phyloP scores from a whole-genome alignment of 2,329 filamentous ascomycete species.

The Truncatella angustata region DNA sequence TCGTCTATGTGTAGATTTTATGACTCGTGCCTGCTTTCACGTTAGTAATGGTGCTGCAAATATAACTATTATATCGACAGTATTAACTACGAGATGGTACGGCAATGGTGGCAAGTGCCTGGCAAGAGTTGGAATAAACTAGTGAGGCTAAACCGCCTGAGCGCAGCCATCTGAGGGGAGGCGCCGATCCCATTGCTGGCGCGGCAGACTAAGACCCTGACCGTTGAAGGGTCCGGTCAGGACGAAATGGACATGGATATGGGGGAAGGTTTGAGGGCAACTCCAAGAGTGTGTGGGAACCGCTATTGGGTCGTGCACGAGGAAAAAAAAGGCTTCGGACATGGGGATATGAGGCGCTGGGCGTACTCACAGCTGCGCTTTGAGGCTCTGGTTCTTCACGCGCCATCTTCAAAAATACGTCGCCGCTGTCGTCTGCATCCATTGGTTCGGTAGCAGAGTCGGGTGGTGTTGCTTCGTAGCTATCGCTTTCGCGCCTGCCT shows the following conservation, averaged over 20 bases:
- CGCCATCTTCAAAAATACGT: conserved; percentile 59
- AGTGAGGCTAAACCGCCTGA: neutral
- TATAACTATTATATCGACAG: no score
- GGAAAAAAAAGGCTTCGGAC: neutral
- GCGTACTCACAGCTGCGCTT: conserved; percentile 45
- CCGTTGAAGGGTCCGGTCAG: neutral
- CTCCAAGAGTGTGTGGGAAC: neutral
- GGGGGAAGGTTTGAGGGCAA: neutral
- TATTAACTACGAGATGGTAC: no score
- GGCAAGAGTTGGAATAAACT: neutral
- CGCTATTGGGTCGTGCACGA: neutral
- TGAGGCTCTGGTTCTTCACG: conserved; percentile 41
- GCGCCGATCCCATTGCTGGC: neutral
- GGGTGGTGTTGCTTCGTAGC: conserved; percentile 38
- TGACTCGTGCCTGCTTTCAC: conserved; percentile 43
- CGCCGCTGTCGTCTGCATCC: conserved; percentile 53
- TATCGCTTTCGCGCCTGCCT: conserved; percentile 38
- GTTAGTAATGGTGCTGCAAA: neutral
- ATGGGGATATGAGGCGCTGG: neutral
- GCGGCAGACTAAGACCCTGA: neutral
- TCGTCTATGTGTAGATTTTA: conserved; percentile 46
- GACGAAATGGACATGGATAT: neutral
- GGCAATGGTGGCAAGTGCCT: no score
- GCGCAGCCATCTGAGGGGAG: neutral
- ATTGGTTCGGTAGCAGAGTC: conserved; percentile 34